These are phyloP conservation scores for Thelephora terrestris DNA, from an alignment of 1,284 basidiomycete genomes.

Conservation along the genomic window DNA sequence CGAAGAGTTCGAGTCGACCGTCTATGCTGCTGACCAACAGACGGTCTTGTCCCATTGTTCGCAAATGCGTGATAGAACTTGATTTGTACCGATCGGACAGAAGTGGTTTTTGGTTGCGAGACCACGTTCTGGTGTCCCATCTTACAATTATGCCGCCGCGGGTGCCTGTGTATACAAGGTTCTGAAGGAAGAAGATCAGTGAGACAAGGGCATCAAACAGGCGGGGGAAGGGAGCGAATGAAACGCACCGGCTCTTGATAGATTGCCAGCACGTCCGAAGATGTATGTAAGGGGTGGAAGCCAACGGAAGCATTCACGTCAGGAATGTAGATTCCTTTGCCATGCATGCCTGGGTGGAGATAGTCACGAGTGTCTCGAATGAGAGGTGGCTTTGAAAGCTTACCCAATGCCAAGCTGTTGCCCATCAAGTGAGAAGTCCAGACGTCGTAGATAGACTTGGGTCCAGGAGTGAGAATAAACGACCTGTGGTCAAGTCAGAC, in stretches of 20 bases:
- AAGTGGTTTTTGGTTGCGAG: constrained; percentile 27
- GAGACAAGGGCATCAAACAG: constrained; percentile 1
- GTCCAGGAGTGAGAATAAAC: constrained; percentile 25
- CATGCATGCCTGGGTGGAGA: constrained; percentile 34
- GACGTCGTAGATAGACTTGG: constrained; percentile 42
- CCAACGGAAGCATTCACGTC: constrained; percentile 34
- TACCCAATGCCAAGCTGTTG: constrained; percentile 45
- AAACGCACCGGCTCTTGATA: constrained; percentile 35
- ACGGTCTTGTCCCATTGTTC: constrained; percentile 36
- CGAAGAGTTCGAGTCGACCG: constrained; percentile 57
- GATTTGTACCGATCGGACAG: constrained; percentile 27
- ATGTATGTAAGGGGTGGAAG: constrained; percentile 31
- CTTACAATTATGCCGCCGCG: constrained; percentile 48
- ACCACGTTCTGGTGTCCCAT: constrained; percentile 46
- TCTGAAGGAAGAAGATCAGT: constrained; percentile 24
- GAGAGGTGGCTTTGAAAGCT: background rate
- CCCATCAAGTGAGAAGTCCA: constrained; percentile 43
- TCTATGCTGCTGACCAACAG: constrained; percentile 49
- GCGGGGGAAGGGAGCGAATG: background rate
- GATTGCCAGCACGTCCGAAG: constrained; percentile 54
- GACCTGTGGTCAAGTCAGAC: constrained; percentile 12
- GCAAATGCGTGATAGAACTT: constrained; percentile 41
- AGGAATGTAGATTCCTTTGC: constrained; percentile 37
- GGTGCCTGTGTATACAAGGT: constrained; percentile 48
- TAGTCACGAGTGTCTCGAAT: constrained; percentile 6